Evolutionary conservation across 176 grass and related monocot species (phyloP), one percentile per base, ranked within the genome.

Genomic region (Olyra latifolia): DNA sequence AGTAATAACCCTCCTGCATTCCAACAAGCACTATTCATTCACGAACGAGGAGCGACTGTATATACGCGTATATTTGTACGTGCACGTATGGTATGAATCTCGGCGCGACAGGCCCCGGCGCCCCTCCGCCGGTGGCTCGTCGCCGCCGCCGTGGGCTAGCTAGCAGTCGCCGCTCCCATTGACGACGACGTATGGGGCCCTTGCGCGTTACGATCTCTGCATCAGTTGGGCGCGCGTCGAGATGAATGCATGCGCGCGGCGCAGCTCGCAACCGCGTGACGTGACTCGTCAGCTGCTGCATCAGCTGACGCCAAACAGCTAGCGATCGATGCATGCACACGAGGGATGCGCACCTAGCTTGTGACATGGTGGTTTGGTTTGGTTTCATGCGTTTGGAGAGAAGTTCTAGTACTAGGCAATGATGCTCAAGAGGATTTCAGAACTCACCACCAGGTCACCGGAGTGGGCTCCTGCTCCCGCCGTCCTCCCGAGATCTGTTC

Each of bases 401-500:
- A 69, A 42, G 46, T 19, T 28, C 15, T 11, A 80, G 9, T 22
- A 42, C 23, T 15, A 15, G 28, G 42, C 25, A 60, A 4, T 15
- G 2, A n/a, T 0, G 45, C 2, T 12, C 20, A 30, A 40, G 56
- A 16, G 10, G 14, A 43, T 62, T 23, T 65, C 15, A 23, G 3
- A 24, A 66, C 82, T 52, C 38, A 28, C 72, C 38, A 22, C 72
- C 56, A 24, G 8, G 30, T 64, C 69, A 30, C 9, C 68, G 64
- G 54, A 59, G 57, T 85, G 57, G 40, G 65, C 17, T 47, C 5
- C 54, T 64, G 86, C 49, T 24, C 69, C 62, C 2, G 52, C 16
- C 50, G 23, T 40, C 41, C 41, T 59, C 64, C 78, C 27, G 8
- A 54, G 69, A 85, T 77, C 87, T 89, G 87, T 49, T 29, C 46